Conservation (phyloP, 345 rosid species). For the Triadica sebifera region DNA sequence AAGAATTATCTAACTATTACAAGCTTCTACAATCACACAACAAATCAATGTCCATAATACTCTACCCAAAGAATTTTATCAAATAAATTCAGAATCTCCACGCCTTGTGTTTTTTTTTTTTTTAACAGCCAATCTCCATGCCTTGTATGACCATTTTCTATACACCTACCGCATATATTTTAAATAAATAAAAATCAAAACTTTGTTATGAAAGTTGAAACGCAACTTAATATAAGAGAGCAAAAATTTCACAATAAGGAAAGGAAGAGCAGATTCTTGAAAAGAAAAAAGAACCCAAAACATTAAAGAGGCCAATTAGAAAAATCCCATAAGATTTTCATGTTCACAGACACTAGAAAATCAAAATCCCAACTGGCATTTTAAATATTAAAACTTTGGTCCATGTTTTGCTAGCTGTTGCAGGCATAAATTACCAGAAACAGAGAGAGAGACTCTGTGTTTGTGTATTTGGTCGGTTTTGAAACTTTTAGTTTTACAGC, state of each 20-base stretch:
- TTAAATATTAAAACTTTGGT: constrained; percentile 5
- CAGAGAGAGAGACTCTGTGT: not conserved
- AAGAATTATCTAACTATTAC: no score
- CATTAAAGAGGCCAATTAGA: not conserved
- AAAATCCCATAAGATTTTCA: constrained; percentile 9
- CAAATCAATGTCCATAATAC: not conserved
- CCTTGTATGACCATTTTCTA: not conserved
- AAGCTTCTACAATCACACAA: not conserved
- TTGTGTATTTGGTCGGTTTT: not conserved
- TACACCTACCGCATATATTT: not conserved
- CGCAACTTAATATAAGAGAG: not conserved
- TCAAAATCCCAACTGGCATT: not conserved
- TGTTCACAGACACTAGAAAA: constrained; percentile 8
- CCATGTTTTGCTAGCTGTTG: constrained; percentile 33
- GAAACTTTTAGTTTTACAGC: constrained; percentile 15
- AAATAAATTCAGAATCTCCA: not conserved
- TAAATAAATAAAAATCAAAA: not conserved
- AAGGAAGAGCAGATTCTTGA: not conserved
- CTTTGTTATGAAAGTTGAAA: not conserved
- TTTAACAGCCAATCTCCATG: no score
- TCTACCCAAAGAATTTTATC: not conserved
- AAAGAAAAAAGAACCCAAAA: not conserved
- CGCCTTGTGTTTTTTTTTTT: no score
- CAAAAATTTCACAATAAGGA: not conserved
- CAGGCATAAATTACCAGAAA: not conserved